Evolutionary conservation across 2,329 filamentous ascomycete species (phyloP).

Genomic region (Cytospora piceicola): DNA sequence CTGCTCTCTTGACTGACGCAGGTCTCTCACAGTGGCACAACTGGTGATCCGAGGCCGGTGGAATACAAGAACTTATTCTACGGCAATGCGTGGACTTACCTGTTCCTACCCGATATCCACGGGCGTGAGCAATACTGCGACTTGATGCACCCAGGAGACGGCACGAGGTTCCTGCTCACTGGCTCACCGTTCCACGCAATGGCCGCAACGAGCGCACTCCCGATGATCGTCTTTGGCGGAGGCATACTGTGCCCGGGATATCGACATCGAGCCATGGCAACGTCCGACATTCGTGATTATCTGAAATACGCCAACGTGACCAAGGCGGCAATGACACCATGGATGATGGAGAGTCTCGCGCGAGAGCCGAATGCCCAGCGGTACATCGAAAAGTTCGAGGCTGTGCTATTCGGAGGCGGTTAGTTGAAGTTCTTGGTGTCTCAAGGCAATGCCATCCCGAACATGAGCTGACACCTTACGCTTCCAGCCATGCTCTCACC

Average conservation of each 20-base stretch:
- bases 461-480: slow-evolving; percentile 1
- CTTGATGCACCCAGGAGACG: slow-evolving; percentile 20
- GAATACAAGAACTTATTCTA: slow-evolving; percentile 17
- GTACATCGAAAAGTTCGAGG: slow-evolving; percentile 17
- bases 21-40: slow-evolving; percentile 30
- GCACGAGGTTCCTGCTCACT: slow-evolving; percentile 29
- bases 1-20: neutral
- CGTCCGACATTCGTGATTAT: slow-evolving; percentile 30
- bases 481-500: slow-evolving; percentile 22
- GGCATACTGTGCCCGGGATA: slow-evolving; percentile 31
- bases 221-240: slow-evolving; percentile 29
- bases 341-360: slow-evolving; percentile 33
- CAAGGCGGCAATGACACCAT: slow-evolving; percentile 31
- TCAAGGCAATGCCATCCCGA: neutral
- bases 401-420: slow-evolving; percentile 23
- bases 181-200: slow-evolving; percentile 32
- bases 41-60: slow-evolving; percentile 32
- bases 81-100: slow-evolving; percentile 8
- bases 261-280: slow-evolving; percentile 28
- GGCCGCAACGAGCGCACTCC: slow-evolving; percentile 23
- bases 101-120: slow-evolving; percentile 20
- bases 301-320: slow-evolving; percentile 28
- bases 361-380: slow-evolving; percentile 27
- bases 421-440: neutral
- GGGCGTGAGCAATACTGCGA: slow-evolving; percentile 19